These are phyloP conservation scores for Rhodotorula sp. DNA, from an alignment of 1,284 basidiomycete species.

Conservation along the genomic window DNA sequence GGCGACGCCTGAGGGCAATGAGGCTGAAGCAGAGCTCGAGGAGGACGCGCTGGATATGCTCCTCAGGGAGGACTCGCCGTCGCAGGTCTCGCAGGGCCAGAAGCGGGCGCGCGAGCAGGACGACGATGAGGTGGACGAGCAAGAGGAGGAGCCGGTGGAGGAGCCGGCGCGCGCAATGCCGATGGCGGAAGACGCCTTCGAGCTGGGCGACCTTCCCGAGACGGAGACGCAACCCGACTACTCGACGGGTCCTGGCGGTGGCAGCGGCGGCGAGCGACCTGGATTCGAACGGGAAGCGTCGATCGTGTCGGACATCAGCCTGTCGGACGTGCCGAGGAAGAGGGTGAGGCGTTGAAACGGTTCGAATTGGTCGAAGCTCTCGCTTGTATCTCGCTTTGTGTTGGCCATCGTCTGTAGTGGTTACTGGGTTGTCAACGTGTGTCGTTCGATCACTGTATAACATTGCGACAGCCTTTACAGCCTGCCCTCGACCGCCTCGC, in stretches of 20 bases:
- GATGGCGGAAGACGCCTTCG: background rate
- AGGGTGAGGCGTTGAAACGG: constrained; percentile 10
- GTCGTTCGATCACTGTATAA: background rate
- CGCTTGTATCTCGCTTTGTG: background rate
- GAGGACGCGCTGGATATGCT: constrained; percentile 3
- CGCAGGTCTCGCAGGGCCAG: background rate
- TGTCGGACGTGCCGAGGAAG: constrained; percentile 21
- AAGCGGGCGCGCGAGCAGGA: background rate
- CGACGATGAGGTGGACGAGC: background rate
- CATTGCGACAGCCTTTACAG: background rate
- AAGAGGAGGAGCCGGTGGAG: background rate
- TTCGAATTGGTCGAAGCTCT: too few species aligned
- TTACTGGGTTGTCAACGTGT: background rate
- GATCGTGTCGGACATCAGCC: constrained; percentile 9
- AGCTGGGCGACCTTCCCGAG: constrained; percentile 10
- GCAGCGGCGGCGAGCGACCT: background rate
- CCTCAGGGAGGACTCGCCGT: background rate
- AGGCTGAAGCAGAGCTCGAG: background rate
- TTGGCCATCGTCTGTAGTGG: background rate
- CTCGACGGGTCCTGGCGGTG: background rate
- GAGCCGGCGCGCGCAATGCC: background rate
- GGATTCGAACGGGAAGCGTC: constrained; percentile 7
- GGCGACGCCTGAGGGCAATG: background rate
- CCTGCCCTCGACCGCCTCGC: background rate
- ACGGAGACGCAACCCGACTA: background rate